Evolutionary conservation across 306 rosid species (phyloP).

Genomic region (Dalbergia oliveri): DNA sequence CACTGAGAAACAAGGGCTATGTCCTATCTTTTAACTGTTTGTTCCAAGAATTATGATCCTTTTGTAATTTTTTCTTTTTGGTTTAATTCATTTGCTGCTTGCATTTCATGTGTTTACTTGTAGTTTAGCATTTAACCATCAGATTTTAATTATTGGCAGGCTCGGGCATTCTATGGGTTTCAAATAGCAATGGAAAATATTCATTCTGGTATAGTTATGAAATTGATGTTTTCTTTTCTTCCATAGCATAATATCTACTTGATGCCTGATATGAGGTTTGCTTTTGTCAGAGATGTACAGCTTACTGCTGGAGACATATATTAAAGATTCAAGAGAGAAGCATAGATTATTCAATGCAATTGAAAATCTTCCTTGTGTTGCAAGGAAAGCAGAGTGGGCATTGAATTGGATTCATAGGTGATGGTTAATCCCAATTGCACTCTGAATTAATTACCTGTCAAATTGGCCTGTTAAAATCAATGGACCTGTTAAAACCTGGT

Average conservation of each 20-base stretch:
- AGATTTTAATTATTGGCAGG: constrained; percentile 55
- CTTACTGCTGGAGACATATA: constrained; percentile 88
- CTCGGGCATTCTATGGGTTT: constrained; percentile 94
- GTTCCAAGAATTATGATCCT: not conserved
- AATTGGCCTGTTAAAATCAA: not conserved
- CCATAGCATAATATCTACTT: constrained; percentile 27
- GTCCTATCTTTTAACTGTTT: not conserved
- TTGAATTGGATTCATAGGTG: constrained; percentile 86
- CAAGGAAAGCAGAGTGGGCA: constrained; percentile 92
- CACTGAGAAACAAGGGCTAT: not conserved
- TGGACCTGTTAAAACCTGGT: not conserved
- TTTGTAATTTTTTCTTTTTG: not conserved
- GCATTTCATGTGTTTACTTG: constrained; percentile 17
- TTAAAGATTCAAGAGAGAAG: constrained; percentile 88
- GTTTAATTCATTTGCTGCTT: not conserved
- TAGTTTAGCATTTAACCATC: constrained; percentile 44
- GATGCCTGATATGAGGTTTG: constrained; percentile 42
- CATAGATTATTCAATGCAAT: constrained; percentile 83
- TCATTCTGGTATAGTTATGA: constrained; percentile 76
- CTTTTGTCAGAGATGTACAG: constrained; percentile 88
- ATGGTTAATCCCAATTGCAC: constrained; percentile 1
- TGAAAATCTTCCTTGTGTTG: constrained; percentile 84
- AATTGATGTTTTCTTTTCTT: constrained; percentile 19
- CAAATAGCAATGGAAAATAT: constrained; percentile 96
- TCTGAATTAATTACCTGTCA: constrained; percentile 20